Conservation (phyloP, 2,329 filamentous ascomycete genomes). For the Diaporthe nobilis region DNA sequence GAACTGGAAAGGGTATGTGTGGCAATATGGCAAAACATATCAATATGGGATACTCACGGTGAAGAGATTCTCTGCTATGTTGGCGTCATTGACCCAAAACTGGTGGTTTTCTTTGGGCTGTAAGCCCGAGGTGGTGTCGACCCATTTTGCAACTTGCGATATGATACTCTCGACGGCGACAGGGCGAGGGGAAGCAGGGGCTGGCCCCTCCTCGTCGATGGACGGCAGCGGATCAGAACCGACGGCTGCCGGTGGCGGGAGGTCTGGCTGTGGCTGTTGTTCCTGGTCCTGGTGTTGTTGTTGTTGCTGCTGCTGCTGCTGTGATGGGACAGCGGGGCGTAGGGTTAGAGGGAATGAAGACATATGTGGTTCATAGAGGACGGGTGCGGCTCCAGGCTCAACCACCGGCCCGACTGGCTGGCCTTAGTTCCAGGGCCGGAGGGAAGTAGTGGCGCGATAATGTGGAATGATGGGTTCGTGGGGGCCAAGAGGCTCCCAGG, state of each 20-base stretch:
- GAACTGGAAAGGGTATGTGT: background rate
- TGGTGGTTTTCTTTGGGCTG: conserved; percentile 36
- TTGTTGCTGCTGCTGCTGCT: conserved; percentile 13
- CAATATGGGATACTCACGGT: conserved; percentile 33
- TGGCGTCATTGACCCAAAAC: conserved; percentile 43
- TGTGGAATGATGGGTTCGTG: background rate
- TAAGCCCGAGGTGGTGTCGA: conserved; percentile 15
- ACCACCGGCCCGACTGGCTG: conserved; percentile 31
- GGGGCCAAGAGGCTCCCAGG: background rate
- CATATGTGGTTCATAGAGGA: conserved; percentile 26
- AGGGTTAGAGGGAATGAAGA: conserved; percentile 38
- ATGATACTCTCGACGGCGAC: conserved; percentile 4
- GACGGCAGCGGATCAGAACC: background rate
- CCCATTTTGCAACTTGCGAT: conserved; percentile 24
- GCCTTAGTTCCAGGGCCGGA: conserved; percentile 13
- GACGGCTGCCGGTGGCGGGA: background rate
- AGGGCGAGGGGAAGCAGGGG: background rate
- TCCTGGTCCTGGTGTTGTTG: conserved; percentile 1
- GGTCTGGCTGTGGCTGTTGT: background rate
- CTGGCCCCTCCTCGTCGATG: conserved; percentile 2
- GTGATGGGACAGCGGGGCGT: conserved; percentile 31
- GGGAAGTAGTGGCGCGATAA: background rate
- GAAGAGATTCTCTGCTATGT: conserved; percentile 42
- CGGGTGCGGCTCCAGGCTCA: conserved; percentile 11
- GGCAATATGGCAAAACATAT: background rate